Evolutionary conservation across 2,329 filamentous ascomycete species (phyloP), one percentile per base, ranked within the genome.

Genomic region (Nemania abortiva): DNA sequence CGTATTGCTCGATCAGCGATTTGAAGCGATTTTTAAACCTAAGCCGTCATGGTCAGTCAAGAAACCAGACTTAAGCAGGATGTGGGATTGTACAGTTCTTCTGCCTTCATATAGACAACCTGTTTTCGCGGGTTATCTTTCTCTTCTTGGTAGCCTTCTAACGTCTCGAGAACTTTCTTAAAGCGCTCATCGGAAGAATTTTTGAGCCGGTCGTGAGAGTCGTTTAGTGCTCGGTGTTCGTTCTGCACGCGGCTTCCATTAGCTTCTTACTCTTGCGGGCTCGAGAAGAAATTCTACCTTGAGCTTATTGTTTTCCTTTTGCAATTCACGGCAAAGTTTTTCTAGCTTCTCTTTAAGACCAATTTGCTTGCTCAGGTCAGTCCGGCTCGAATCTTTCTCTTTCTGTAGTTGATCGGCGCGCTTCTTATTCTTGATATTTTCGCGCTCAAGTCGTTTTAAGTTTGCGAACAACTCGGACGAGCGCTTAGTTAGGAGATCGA

Each of bases 241-340:
- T 94, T 92, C 91, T 94, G 79, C 49, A 63, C 54, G 39, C 68
- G 65, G 64, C 42, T 49, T 37, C 56, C 39, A 71, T 77, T 65
- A 77, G 75, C 66, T 52, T 61, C 42, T 58, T 52, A n/a, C n/a
- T n/a, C n/a, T n/a, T n/a, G n/a, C n/a, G 5, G 13, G 2, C 34
- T n/a, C 57, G 65, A 59, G 68, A 39, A 71, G 79, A n/a, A 52
- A 42, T 52, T 84, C 74, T 81, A 96, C 93, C 91, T 98, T 98
- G 73, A 99, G 90, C 83, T 97, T 97, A 82, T 98, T 98, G 81
- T 99, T 99, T 78, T 99, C 96, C 76, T 95, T 92, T 69, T 97
- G 96, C 64, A 99, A 87, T 81, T 99, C 96, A 65, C 96, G 87
- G 76, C 95, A 98, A 37, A 99, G 85, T 79, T 98, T 99, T 82